A percentile compares a stretch with the other conserved stretches of the same genome.
phyloP scores from a whole-genome alignment of 1,284 basidiomycete genomes.

The Cutaneotrichosporon sp. region DNA sequence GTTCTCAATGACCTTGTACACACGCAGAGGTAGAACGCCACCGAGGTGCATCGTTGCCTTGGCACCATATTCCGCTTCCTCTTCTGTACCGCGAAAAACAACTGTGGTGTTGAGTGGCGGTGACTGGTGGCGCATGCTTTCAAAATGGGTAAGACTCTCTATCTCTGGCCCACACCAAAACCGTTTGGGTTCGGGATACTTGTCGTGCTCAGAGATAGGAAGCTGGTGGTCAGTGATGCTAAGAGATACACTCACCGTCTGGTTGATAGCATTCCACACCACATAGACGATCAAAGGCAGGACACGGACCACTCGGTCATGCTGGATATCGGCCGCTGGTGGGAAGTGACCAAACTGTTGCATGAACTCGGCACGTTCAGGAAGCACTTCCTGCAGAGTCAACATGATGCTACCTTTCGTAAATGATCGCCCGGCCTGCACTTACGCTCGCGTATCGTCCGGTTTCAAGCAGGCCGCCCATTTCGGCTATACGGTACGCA shows the following conservation, averaged over 20 bases:
- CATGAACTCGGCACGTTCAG: slow-evolving; percentile 34
- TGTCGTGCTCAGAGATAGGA: slow-evolving; percentile 54
- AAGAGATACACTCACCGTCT: slow-evolving; percentile 57
- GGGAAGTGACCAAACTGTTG: slow-evolving; percentile 23
- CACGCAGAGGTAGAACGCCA: slow-evolving; percentile 52
- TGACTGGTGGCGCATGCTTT: slow-evolving; percentile 34
- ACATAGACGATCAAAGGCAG: slow-evolving; percentile 73
- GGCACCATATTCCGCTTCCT: slow-evolving; percentile 21
- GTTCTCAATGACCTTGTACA: slow-evolving; percentile 64
- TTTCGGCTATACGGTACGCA: slow-evolving; percentile 66
- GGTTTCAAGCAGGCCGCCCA: slow-evolving; percentile 44
- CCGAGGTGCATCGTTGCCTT: slow-evolving; percentile 19
- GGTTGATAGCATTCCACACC: slow-evolving; percentile 84
- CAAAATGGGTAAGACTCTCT: slow-evolving; percentile 61
- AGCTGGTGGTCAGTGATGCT: slow-evolving; percentile 51
- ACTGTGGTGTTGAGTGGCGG: slow-evolving; percentile 44
- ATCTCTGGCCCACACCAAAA: slow-evolving; percentile 70
- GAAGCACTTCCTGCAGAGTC: slow-evolving; percentile 22
- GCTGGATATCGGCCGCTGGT: slow-evolving; percentile 18
- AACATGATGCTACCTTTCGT: no score
- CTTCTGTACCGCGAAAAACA: slow-evolving; percentile 25
- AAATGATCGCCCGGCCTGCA: not conserved
- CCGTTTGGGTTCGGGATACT: slow-evolving; percentile 60
- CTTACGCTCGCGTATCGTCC: slow-evolving; percentile 28
- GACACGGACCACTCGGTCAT: slow-evolving; percentile 54